Conservation (phyloP, 768 basidiomycete genomes). For the Mycena vitilis region DNA sequence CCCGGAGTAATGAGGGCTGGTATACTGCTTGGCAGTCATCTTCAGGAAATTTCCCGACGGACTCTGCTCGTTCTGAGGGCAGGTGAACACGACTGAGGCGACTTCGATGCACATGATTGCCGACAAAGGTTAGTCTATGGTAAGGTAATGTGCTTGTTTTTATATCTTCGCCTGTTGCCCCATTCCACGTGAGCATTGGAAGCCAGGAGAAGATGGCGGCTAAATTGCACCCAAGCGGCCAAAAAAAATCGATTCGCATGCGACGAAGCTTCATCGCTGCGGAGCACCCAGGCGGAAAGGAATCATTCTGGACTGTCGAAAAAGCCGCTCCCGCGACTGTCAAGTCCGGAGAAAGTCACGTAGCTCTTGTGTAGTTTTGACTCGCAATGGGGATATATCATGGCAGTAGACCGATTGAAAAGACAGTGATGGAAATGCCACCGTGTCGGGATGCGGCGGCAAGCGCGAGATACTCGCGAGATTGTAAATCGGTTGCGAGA, state of each 20-base stretch:
- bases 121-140: not conserved
- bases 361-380: too few species aligned
- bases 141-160: not conserved
- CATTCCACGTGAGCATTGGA: not conserved
- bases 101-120: slow-evolving; percentile 12
- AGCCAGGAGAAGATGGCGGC: not conserved
- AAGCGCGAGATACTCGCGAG: too few species aligned
- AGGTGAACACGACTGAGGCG: slow-evolving; percentile 17
- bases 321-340: too few species aligned
- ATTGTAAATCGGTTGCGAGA: too few species aligned
- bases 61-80: slow-evolving; percentile 15
- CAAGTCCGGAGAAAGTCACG: too few species aligned
- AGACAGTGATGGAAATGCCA: too few species aligned
- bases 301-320: too few species aligned
- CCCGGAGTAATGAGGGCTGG: not conserved
- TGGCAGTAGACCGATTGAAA: too few species aligned
- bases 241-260: not conserved
- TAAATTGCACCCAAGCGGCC: not conserved
- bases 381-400: too few species aligned
- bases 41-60: slow-evolving; percentile 8
- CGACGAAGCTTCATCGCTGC: not conserved
- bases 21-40: slow-evolving; percentile 24
- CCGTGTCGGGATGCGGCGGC: too few species aligned
- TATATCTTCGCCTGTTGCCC: not conserved
- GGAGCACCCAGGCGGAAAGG: too few species aligned